These are phyloP conservation scores for Mucor mucedo DNA, from an alignment of 371 early-diverging fungal genomes.

Conservation along the genomic window DNA sequence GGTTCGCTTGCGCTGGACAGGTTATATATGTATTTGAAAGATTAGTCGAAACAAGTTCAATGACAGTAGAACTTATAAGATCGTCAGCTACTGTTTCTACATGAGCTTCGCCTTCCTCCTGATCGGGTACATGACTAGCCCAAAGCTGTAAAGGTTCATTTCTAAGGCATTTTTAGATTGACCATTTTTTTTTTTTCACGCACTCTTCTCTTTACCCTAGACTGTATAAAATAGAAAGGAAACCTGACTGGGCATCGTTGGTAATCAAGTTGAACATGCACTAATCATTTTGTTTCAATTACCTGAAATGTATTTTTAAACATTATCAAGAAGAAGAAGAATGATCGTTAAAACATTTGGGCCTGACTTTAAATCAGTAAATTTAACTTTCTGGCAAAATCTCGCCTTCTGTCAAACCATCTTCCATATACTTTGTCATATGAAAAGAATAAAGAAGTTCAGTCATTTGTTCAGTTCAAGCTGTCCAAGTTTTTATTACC, in stretches of 20 bases:
- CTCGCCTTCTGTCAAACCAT: too few relatives aligned
- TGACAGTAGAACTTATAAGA: constrained; percentile 79
- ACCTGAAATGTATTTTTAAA: constrained; percentile 81
- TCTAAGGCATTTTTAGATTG: constrained; percentile 39
- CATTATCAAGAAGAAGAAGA: constrained; percentile 44
- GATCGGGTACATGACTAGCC: constrained; percentile 65
- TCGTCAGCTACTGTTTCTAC: constrained; percentile 83
- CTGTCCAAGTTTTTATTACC: too few relatives aligned
- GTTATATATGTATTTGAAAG: constrained; percentile 87
- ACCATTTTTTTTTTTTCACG: too few relatives aligned
- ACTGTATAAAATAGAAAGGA: constrained; percentile 88
- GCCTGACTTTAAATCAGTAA: too few relatives aligned
- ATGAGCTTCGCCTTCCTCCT: constrained; percentile 46
- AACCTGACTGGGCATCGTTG: constrained; percentile 72
- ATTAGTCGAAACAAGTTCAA: constrained; percentile 82
- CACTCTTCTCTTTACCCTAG: constrained; percentile 67
- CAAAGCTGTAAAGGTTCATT: constrained; percentile 88
- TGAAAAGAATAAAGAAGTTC: too few relatives aligned
- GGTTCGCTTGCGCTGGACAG: constrained; percentile 75
- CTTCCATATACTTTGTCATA: too few relatives aligned
- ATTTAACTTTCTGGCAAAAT: too few relatives aligned
- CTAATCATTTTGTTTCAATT: constrained; percentile 4
- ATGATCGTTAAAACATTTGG: background rate
- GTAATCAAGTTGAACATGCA: background rate
- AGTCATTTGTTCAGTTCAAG: too few relatives aligned